Conservation (phyloP, 495 filamentous ascomycete genomes). For the Neurospora sp. region DNA sequence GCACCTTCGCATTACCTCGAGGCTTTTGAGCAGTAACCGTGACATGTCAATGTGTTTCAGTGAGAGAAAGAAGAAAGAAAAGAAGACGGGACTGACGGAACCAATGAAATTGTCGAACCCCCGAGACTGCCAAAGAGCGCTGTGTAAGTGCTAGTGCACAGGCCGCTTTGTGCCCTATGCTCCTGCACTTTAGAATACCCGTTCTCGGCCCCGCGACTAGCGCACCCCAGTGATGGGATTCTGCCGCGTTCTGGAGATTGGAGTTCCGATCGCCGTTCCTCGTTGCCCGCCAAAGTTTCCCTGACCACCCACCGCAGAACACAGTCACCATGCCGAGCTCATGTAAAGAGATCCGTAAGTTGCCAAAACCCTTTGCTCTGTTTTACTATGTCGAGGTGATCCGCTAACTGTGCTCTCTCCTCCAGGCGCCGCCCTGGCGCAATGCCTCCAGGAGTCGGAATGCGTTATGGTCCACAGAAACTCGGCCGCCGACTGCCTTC, state of each 20-base stretch:
- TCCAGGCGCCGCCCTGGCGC: conserved; percentile 77
- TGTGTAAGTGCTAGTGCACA: neutral
- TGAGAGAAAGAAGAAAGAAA: too few species aligned
- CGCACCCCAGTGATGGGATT: neutral
- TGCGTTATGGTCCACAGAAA: conserved; percentile 89
- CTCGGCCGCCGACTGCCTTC: conserved; percentile 77
- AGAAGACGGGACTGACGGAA: too few species aligned
- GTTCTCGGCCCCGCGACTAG: neutral
- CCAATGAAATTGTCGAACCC: neutral
- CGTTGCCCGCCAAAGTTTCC: neutral
- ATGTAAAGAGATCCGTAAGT: conserved; percentile 89
- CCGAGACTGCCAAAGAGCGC: neutral
- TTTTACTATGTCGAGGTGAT: neutral
- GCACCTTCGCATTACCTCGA: neutral
- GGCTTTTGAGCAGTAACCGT: neutral
- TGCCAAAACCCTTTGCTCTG: conserved; percentile 6
- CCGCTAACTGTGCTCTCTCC: neutral
- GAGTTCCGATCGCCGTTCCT: neutral
- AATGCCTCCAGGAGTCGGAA: conserved; percentile 90
- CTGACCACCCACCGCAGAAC: neutral
- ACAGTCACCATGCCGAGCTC: conserved; percentile 73
- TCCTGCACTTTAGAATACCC: neutral
- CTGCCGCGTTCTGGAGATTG: neutral
- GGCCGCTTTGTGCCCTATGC: neutral
- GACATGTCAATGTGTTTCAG: neutral